A percentile compares a stretch with the other conserved stretches of the same genome.
These are phyloP conservation scores for Xylariaceae sp. DNA, from an alignment of 2,329 filamentous ascomycete species.

Conservation along the genomic window DNA sequence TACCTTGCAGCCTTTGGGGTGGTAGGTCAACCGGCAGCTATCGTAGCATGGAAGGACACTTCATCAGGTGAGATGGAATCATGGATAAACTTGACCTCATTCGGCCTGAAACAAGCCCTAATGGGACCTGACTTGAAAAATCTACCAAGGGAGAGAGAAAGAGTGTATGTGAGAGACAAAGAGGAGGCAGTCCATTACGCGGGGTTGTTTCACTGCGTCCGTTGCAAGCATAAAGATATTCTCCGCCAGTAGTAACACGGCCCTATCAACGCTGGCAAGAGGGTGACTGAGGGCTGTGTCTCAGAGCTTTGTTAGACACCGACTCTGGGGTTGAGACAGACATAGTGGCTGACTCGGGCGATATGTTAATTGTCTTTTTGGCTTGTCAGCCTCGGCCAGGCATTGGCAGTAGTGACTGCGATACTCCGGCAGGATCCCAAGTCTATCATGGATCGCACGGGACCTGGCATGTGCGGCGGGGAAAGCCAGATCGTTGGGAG, in stretches of 20 bases:
- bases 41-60: too few species aligned
- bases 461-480: conserved; percentile 27
- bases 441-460: conserved; percentile 5
- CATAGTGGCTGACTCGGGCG: conserved; percentile 12
- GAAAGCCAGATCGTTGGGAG: too few species aligned
- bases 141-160: too few species aligned
- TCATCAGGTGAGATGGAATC: too few species aligned
- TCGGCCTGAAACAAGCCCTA: too few species aligned
- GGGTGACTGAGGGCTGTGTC: conserved; percentile 1
- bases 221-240: neutral
- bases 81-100: too few species aligned
- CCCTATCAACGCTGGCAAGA: conserved; percentile 10
- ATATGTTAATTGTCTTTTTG: conserved; percentile 1
- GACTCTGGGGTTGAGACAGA: conserved; percentile 20
- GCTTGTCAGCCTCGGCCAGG: neutral
- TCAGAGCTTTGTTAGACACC: conserved; percentile 11
- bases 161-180: neutral
- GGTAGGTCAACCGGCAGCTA: too few species aligned
- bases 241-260: neutral
- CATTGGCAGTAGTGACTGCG: neutral
- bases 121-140: conserved; percentile 11
- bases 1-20: too few species aligned
- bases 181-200: too few species aligned
- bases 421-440: conserved; percentile 13
- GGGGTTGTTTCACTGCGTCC: conserved; percentile 22